Base-by-base conservation (phyloP, 1,284 basidiomycete species). In the Trichosporon coremiiforme region DNA sequence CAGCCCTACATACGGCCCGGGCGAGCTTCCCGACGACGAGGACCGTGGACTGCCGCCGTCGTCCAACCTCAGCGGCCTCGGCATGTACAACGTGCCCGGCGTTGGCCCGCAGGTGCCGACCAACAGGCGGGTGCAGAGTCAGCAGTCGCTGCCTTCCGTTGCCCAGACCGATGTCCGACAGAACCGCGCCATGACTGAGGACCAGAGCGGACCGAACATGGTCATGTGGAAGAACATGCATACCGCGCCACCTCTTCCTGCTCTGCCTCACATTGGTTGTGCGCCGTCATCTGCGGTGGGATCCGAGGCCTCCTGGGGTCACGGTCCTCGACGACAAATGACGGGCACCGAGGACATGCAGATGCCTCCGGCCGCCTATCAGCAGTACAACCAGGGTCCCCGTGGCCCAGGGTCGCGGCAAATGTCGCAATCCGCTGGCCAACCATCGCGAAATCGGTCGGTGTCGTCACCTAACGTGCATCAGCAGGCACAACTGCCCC, bases 101-200 rank as follows among this genome's bases (percentile, higher is more conserved):
- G 68, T 73, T 12, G 66, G 57, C 31, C 57, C 57, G 0, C 57
- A 60, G 57, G 31, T 66, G 76, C 90, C 25, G 91, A 45, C 68
- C 12, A 70, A 63, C 64, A 78, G 85, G 70, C 87, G 85, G 66
- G 89, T 86, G 17, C 86, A 88, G 69, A 88, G 85, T 70, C 79
- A 80, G 66, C 80, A 87, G 76, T 88, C 85, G 73, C 86, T 89
- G 79, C 87, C 88, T 6, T 82, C 87, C 17, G 89, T 90, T 47
- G 78, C 82, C 68, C 87, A 88, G 66, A 87, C 82, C 22, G 81
- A 82, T 86, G 73, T 81, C 83, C 29, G 83, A 76, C 70, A 60
- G 57, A 60, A 77, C 20, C 86, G 91, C 50, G 89, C 89, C n/a
- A 86, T 89, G 73, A 91, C 91, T 12, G 91, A 93, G 77, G 90